Conservation (phyloP, 805 yeast genomes). For the Barnettozyma pratensis region DNA sequence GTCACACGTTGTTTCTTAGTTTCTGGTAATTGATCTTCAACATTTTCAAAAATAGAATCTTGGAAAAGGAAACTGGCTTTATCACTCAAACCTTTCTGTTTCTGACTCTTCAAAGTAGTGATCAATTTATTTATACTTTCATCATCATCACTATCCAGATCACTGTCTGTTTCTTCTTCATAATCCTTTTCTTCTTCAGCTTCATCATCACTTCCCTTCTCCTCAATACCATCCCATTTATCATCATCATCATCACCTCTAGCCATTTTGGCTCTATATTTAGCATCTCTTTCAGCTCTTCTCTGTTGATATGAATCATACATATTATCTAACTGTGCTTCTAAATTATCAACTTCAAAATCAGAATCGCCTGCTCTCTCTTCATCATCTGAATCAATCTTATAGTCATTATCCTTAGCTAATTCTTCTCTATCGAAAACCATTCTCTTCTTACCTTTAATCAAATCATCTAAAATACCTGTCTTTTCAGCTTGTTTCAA, state of each 20-base stretch:
- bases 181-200: constrained; percentile 33
- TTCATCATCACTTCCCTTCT: constrained; percentile 35
- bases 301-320: constrained; percentile 64
- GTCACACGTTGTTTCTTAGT: constrained; percentile 1
- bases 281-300: constrained; percentile 65
- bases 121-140: constrained; percentile 60
- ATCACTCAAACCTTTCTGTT: constrained; percentile 31
- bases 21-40: constrained; percentile 31
- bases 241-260: constrained; percentile 76
- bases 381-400: constrained; percentile 43
- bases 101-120: constrained; percentile 47
- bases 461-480: constrained; percentile 69
- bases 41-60: constrained; percentile 49
- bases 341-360: constrained; percentile 58
- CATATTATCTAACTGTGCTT: constrained; percentile 79
- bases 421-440: constrained; percentile 53
- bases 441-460: constrained; percentile 68
- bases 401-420: constrained; percentile 51
- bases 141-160: constrained; percentile 60
- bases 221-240: constrained; percentile 71
- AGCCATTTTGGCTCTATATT: constrained; percentile 59
- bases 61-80: constrained; percentile 43
- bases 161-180: constrained; percentile 36
- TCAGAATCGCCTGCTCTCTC: constrained; percentile 35
- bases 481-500: constrained; percentile 83